phyloP scores from a whole-genome alignment of 495 filamentous ascomycete species.

The Xylona heveae region DNA sequence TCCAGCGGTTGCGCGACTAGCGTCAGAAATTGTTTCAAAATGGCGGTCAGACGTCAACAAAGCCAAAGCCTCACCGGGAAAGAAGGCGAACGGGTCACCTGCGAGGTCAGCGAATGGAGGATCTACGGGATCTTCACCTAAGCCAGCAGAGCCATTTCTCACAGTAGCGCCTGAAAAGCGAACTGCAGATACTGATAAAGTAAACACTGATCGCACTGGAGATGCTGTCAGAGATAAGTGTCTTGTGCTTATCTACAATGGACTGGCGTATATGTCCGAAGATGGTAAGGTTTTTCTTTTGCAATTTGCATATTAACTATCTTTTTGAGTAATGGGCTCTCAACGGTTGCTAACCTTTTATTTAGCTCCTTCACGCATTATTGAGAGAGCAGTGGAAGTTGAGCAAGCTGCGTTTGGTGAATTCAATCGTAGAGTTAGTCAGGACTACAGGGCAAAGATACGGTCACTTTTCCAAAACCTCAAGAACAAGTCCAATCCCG shows the following conservation, averaged over 20 bases:
- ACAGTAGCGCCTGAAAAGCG: constrained; percentile 59
- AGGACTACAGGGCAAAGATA: constrained; percentile 63
- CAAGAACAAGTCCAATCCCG: constrained; percentile 71
- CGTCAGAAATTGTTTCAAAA: constrained; percentile 62
- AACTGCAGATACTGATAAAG: constrained; percentile 56
- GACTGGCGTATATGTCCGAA: constrained; percentile 37
- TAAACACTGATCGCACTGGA: constrained; percentile 48
- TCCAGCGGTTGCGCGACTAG: constrained; percentile 50
- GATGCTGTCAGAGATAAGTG: constrained; percentile 54
- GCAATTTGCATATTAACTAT: constrained; percentile 2
- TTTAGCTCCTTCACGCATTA: constrained; percentile 28
- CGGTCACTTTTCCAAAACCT: constrained; percentile 83
- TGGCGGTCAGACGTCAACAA: constrained; percentile 73
- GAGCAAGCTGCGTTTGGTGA: constrained; percentile 49
- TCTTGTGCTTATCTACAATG: constrained; percentile 82
- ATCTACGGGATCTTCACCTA: too few species aligned
- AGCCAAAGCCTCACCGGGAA: constrained; percentile 18
- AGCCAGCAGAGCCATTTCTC: too few species aligned
- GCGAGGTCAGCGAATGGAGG: constrained; percentile 22
- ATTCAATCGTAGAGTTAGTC: constrained; percentile 42
- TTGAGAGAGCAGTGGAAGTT: constrained; percentile 45
- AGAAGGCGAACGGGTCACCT: constrained; percentile 17
- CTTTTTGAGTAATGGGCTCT: neutral
- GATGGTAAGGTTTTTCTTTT: constrained; percentile 17
- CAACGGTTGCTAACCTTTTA: too few species aligned